Evolutionary conservation across 2,329 filamentous ascomycete genomes (phyloP), one percentile per base, ranked within the genome.

Genomic region (Dryadomyces quercus-mongolicae): DNA sequence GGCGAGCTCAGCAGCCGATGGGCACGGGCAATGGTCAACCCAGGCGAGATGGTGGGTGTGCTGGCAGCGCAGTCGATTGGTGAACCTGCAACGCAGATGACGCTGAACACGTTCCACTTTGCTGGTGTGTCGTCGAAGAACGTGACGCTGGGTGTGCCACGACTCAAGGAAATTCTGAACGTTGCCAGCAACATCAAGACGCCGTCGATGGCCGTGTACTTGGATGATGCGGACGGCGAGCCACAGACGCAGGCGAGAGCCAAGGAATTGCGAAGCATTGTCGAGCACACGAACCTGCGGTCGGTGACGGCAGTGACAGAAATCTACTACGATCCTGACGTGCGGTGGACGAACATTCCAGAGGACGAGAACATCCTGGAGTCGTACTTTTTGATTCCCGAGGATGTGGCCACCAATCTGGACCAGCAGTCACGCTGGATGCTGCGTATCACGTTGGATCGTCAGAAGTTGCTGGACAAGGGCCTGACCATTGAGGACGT

Each of bases 41-140:
- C 93, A 49, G 93, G 94, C 66, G 94, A 98, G 68, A 98, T 98
- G 93, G 93, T 98, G 55, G 93, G 93, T 73, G 93, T 98, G 21
- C 74, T 98, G 64, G 93, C 93, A 59, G 93, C 94, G 7, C 93
- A 98, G 72, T 98, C 93, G 36, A 98, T 98, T 67, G 93, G 93
- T 74, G 93, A 98, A 70, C 93, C 93, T 44, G 94, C 93, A 21
- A 98, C 93, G 1, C 93, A 98, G 76, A 98, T 98, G 93, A 98
- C 93, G 1, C 74, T 98, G 57, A 98, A 98, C 74, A 98, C 93
- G 22, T 98, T 98, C 86, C 93, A 98, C 77, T 98, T 98, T 70
- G 91, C 93, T 70, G 93, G 93, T 95, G 90, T 98, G 57, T 95
- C 94, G 42, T 95, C 92, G 22, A 98, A 98, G 85, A 98, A 98